Evolutionary conservation across 805 yeast genomes (phyloP).

Genomic region (Debaryomyces hansenii): DNA sequence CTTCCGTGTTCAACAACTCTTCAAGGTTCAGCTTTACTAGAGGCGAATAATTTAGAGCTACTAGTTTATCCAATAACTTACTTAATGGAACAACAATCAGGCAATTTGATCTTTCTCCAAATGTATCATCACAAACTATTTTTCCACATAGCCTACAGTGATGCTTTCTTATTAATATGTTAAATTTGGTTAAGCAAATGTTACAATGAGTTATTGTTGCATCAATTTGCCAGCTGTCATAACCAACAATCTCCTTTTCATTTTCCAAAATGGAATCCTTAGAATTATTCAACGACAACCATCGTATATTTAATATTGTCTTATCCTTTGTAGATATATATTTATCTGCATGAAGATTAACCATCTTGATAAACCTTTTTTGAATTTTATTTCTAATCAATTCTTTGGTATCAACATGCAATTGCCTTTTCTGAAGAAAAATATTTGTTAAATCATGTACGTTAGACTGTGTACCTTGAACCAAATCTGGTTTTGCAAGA

Average conservation of each 20-base stretch:
- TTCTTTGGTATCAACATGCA: slow-evolving; percentile 46
- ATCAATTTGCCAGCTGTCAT: slow-evolving; percentile 65
- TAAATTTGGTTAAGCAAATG: slow-evolving; percentile 61
- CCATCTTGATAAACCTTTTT: slow-evolving; percentile 55
- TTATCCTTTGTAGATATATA: neutral
- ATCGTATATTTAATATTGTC: neutral
- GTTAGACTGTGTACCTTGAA: slow-evolving; percentile 38
- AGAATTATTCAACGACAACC: slow-evolving; percentile 2
- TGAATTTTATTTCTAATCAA: slow-evolving; percentile 59
- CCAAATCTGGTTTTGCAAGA: slow-evolving; percentile 51
- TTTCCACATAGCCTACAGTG: slow-evolving; percentile 90
- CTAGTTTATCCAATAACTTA: slow-evolving; percentile 38
- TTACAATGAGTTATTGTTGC: slow-evolving; percentile 52
- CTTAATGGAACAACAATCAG: slow-evolving; percentile 68
- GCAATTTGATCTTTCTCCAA: slow-evolving; percentile 50
- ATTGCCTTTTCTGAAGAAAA: slow-evolving; percentile 44
- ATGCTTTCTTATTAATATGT: slow-evolving; percentile 66
- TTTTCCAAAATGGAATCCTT: neutral
- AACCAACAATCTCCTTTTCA: slow-evolving; percentile 28
- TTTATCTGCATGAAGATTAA: slow-evolving; percentile 15
- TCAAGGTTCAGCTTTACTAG: slow-evolving; percentile 19
- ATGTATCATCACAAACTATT: slow-evolving; percentile 70
- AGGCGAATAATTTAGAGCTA: slow-evolving; percentile 33
- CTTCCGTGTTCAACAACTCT: slow-evolving; percentile 4
- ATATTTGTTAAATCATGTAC: slow-evolving; percentile 42